Base-by-base conservation (phyloP, 108 stramenopile species). In the Pelagomonas calceolata region DNA sequence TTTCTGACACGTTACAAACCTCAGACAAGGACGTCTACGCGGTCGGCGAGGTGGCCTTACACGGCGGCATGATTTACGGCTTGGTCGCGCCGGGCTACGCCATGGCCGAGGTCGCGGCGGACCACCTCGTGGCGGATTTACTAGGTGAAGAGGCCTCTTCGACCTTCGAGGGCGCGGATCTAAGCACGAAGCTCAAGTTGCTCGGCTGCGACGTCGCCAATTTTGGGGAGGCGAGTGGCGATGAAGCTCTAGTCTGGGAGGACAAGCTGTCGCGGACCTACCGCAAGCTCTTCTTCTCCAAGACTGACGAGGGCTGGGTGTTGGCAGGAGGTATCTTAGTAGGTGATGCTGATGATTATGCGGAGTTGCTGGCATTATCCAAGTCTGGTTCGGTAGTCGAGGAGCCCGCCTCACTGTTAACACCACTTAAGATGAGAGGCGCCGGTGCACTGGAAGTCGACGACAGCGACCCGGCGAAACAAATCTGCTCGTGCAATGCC, bases 181-280 rank as follows among this genome's bases (percentile, higher is more conserved):
- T 95, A 74, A 90, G 89, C 12, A 95, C 94, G 72, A 95, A 95
- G 76, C 85, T 95, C 68, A 95, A 95, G 85, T 85, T 95, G 67
- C 86, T 95, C 74, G 94, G 94, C 15, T 92, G 92, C 66, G 94
- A 95, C 75, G 94, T 95, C 51, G 94, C 94, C 3, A 91, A 89
- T 32, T 95, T 95, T 81, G 94, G 94, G 30, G 91, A 91, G 70
- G 74, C 75, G 5, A 91, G 92, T 73, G 90, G 89, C 30, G 77
- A 86, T 34, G 84, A 88, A 66, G 39, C 39, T 12, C 78, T 95
- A 34, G 88, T 88, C 32, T 95, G 91, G 90, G 90, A 95, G 67
- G 94, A 95, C 82, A 89, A 90, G 12, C 70, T 92, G 46, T 67
- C 73, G 63, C 89, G 90, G 21, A 82, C 92, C 70, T 95, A 95